phyloP scores from a whole-genome alignment of 2,329 filamentous ascomycete genomes.

The Fonsecaea nubica region DNA sequence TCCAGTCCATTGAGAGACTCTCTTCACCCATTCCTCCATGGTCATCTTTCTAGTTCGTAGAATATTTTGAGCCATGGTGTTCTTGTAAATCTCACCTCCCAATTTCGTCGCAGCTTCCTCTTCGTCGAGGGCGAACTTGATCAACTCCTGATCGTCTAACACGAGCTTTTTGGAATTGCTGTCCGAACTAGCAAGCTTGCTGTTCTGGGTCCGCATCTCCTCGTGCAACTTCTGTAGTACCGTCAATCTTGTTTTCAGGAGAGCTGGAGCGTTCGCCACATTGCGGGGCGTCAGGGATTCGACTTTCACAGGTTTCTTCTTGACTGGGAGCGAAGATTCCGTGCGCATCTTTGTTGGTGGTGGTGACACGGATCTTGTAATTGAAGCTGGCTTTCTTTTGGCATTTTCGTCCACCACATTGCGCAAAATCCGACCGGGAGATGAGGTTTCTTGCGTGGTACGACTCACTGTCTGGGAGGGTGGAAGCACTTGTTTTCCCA shows the following conservation, averaged over 20 bases:
- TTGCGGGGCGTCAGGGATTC: constrained; percentile 56
- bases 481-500: background rate
- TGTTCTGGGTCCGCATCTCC: constrained; percentile 52
- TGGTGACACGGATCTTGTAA: constrained; percentile 32
- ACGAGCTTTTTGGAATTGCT: constrained; percentile 45
- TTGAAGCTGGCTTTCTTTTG: constrained; percentile 24
- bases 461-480: background rate
- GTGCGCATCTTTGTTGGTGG: constrained; percentile 18
- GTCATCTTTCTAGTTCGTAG: constrained; percentile 77
- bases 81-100: constrained; percentile 76
- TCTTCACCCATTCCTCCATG: constrained; percentile 72
- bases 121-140: constrained; percentile 61
- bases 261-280: constrained; percentile 52
- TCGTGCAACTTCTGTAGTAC: constrained; percentile 54
- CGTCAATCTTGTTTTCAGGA: constrained; percentile 50
- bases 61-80: constrained; percentile 82
- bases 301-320: constrained; percentile 43
- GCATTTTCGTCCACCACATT: constrained; percentile 2
- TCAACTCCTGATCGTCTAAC: constrained; percentile 52
- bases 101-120: constrained; percentile 68
- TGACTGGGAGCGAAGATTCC: constrained; percentile 25
- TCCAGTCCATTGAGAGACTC: constrained; percentile 53
- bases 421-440: background rate
- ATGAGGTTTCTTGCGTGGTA: background rate
- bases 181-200: constrained; percentile 45